Evolutionary conservation across 2,329 filamentous ascomycete species (phyloP).

Genomic region (Aspergillus uvarum): DNA sequence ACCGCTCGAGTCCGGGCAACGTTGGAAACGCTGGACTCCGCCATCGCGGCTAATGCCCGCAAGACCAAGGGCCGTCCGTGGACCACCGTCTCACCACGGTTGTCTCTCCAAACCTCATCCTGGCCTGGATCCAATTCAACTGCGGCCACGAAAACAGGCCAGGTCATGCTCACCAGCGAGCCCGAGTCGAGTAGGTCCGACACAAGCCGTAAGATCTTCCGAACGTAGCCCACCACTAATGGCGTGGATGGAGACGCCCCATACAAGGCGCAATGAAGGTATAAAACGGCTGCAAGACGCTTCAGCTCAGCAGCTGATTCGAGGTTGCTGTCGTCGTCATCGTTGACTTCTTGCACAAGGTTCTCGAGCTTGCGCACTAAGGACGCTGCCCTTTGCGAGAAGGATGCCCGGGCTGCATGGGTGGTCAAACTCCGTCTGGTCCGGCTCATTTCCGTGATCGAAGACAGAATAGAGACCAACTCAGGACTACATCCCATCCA

Average conservation of each 20-base stretch:
- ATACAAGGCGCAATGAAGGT: slow-evolving; percentile 48
- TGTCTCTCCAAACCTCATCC: slow-evolving; percentile 37
- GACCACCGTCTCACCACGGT: slow-evolving; percentile 17
- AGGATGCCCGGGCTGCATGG: slow-evolving; percentile 24
- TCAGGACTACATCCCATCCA: slow-evolving; percentile 54
- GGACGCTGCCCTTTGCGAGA: slow-evolving; percentile 34
- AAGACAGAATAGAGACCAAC: slow-evolving; percentile 48
- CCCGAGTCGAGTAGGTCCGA: slow-evolving; percentile 36
- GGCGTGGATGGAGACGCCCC: slow-evolving; percentile 44
- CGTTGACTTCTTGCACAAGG: slow-evolving; percentile 35
- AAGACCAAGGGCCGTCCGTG: slow-evolving; percentile 43
- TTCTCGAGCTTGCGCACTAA: slow-evolving; percentile 36
- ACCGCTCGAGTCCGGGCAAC: slow-evolving; percentile 48
- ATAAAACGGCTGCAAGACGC: slow-evolving; percentile 46
- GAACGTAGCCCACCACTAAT: slow-evolving; percentile 33
- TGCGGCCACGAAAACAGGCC: slow-evolving; percentile 47
- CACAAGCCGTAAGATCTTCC: slow-evolving; percentile 36
- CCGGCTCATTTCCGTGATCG: slow-evolving; percentile 49
- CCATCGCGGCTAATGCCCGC: slow-evolving; percentile 42
- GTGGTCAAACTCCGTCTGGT: slow-evolving; percentile 29
- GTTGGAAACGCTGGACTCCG: slow-evolving; percentile 45
- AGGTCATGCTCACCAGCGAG: slow-evolving; percentile 38
- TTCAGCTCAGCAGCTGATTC: slow-evolving; percentile 45
- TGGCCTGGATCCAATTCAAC: slow-evolving; percentile 43
- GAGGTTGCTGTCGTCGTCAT: slow-evolving; percentile 35